Conservation (phyloP, 1,284 basidiomycete species). For the Ustilago hordei region DNA sequence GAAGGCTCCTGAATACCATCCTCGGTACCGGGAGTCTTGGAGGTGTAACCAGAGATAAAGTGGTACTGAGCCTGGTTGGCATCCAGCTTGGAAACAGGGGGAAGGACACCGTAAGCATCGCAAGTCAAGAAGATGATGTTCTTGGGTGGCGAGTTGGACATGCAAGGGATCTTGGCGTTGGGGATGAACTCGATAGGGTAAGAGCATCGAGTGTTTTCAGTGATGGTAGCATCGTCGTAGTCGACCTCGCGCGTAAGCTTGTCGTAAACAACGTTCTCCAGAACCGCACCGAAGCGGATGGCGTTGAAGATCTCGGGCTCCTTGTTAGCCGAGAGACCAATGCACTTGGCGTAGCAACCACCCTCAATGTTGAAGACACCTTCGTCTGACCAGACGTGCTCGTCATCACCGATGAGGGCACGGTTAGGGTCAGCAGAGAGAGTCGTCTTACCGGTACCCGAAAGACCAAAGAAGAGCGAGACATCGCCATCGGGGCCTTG, state of each 20-base stretch:
- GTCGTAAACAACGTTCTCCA: slow-evolving; percentile 99
- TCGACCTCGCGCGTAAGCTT: slow-evolving; percentile 86
- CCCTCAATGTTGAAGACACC: slow-evolving; percentile 99
- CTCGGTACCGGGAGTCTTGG: slow-evolving; percentile 94
- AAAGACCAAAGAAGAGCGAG: slow-evolving; percentile 98
- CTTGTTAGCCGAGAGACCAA: slow-evolving; percentile 94
- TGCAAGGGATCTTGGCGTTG: slow-evolving; percentile 80
- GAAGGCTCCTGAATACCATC: slow-evolving; percentile 98
- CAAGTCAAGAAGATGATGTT: slow-evolving; percentile 99
- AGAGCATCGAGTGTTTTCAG: slow-evolving; percentile 95
- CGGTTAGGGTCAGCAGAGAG: slow-evolving; percentile 67
- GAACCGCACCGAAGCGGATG: slow-evolving; percentile 93
- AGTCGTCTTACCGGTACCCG: slow-evolving; percentile 93
- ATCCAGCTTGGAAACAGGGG: slow-evolving; percentile 91
- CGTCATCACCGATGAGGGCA: slow-evolving; percentile 67
- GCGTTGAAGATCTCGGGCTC: slow-evolving; percentile 98
- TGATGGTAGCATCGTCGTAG: slow-evolving; percentile 96
- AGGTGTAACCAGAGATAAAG: slow-evolving; percentile 77
- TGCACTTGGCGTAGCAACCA: slow-evolving; percentile 98
- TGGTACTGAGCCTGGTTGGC: slow-evolving; percentile 93
- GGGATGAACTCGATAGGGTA: slow-evolving; percentile 79
- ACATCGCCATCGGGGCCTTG: slow-evolving; percentile 92
- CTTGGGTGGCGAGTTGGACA: slow-evolving; percentile 70
- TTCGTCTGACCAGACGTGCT: slow-evolving; percentile 69
- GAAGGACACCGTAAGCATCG: slow-evolving; percentile 97